These are phyloP conservation scores for Silene vulgaris DNA, from an alignment of 179 eudicot genomes.

Conservation along the genomic window DNA sequence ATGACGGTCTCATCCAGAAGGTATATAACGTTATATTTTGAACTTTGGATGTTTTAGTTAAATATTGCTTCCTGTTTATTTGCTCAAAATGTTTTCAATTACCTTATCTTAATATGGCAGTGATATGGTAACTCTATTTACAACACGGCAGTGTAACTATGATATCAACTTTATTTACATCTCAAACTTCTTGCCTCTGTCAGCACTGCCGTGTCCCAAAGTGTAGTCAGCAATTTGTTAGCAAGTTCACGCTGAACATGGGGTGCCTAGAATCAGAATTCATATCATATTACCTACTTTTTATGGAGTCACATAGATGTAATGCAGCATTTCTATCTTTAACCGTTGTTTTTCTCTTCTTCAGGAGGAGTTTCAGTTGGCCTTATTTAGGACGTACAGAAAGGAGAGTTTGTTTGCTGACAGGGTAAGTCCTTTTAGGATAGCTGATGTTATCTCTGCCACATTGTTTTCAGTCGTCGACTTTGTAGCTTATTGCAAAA, in stretches of 20 bases:
- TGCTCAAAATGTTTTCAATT: not conserved
- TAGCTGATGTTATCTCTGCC: not conserved
- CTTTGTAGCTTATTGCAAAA: not conserved
- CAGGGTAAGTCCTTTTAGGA: constrained; percentile 49
- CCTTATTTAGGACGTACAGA: constrained; percentile 91
- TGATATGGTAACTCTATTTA: no score
- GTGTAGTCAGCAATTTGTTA: not conserved
- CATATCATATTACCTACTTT: not conserved
- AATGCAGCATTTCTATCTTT: constrained; percentile 1
- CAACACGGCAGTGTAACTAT: no score
- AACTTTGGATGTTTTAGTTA: not conserved
- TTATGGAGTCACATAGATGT: not conserved
- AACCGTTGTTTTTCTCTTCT: constrained; percentile 18
- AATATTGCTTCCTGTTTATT: not conserved
- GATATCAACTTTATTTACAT: not conserved
- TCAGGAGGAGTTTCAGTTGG: constrained; percentile 94
- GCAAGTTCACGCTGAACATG: not conserved
- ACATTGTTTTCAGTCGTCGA: not conserved
- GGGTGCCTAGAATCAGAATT: not conserved
- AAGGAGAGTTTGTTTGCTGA: constrained; percentile 98
- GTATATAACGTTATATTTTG: constrained; percentile 26
- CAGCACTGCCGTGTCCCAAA: no score
- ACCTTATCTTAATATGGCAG: not conserved
- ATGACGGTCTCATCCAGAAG: constrained; percentile 94
- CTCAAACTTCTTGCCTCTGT: no score